A percentile compares a stretch with the other conserved stretches of the same genome.
phyloP scores from a whole-genome alignment of 1,284 basidiomycete species.

The Ceratobasidium sp. region DNA sequence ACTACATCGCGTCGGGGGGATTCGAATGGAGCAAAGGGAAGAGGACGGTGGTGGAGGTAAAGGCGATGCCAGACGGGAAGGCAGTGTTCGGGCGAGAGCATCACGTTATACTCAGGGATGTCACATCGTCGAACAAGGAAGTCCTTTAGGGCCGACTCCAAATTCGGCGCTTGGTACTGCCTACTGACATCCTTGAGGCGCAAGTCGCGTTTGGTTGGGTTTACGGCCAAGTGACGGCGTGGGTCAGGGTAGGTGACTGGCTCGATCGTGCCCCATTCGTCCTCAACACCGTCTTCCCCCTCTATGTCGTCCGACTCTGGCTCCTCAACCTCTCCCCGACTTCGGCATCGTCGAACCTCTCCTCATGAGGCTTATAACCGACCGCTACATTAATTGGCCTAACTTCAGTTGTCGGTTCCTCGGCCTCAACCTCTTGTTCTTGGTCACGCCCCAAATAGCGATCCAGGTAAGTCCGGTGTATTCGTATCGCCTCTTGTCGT shows the following conservation, averaged over 20 bases:
- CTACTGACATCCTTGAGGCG: not conserved
- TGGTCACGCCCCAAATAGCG: not conserved
- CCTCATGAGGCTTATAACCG: no score
- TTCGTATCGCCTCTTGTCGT: slow-evolving; percentile 2
- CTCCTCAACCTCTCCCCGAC: not conserved
- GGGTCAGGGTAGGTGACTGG: no score
- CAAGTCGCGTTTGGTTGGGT: not conserved
- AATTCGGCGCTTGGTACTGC: not conserved
- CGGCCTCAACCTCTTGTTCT: not conserved
- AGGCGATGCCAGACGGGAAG: no score
- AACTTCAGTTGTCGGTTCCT: no score
- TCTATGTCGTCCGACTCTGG: no score
- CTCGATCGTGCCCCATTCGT: not conserved
- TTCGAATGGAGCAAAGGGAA: slow-evolving; percentile 9
- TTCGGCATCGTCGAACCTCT: not conserved
- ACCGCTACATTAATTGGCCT: no score
- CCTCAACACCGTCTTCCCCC: not conserved
- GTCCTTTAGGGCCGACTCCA: not conserved
- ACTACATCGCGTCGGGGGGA: slow-evolving; percentile 1
- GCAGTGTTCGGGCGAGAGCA: no score
- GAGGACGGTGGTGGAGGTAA: no score
- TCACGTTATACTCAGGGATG: no score
- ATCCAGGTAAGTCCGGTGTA: slow-evolving; percentile 6
- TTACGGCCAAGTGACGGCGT: no score
- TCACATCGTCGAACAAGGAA: no score